Base-by-base conservation (phyloP, 2,329 filamentous ascomycete genomes). In the Fusarium armeniacum region DNA sequence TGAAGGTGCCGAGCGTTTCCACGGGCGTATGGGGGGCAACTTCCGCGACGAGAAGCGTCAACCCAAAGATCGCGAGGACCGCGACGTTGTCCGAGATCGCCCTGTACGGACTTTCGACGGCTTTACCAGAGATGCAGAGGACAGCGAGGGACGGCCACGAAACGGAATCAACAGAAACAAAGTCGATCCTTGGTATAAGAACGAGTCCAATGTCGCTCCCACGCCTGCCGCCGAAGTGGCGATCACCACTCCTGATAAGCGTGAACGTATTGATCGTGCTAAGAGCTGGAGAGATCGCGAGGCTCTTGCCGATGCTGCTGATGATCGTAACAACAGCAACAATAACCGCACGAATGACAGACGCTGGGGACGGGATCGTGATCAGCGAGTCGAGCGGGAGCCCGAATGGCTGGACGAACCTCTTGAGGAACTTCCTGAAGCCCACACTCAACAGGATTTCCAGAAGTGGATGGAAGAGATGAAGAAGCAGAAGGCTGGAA, bases 391-490 rank as follows among this genome's bases (percentile, higher is more conserved):
- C 69, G 93, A 97, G 76, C 90, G 92, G 69, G 93, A 97, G 52
- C 94, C 95, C 7, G 94, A 97, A 79, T 97, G 94, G 95, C 85
- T 97, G 79, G 93, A 97, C 76, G 87, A 90, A 62, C 89, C 89
- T 18, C 85, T 85, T 24, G 90, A 91, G 62, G 91, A 93, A 53
- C 89, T 91, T 73, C 83, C 87, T 36, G 88, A 91, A 73, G 87
- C 86, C 7, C 92, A 93, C 73, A 97, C 94, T 1, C 91, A 93
- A 75, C 94, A 97, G 76, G 94, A 98, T 71, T 97, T 98, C 79
- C 91, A 97, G 81, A 93, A 93, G 72, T 98, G 95, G 89, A 97
- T 97, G 85, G 93, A 97, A 73, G 87, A 86, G 69, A 97, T 97
- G 93, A 95, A 92, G 79, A 90, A 89, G 40, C 86, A 88, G 66